Evolutionary conservation across 768 basidiomycete species (phyloP), one percentile per base, ranked within the genome.

Genomic region (Neoboletus magnificus): DNA sequence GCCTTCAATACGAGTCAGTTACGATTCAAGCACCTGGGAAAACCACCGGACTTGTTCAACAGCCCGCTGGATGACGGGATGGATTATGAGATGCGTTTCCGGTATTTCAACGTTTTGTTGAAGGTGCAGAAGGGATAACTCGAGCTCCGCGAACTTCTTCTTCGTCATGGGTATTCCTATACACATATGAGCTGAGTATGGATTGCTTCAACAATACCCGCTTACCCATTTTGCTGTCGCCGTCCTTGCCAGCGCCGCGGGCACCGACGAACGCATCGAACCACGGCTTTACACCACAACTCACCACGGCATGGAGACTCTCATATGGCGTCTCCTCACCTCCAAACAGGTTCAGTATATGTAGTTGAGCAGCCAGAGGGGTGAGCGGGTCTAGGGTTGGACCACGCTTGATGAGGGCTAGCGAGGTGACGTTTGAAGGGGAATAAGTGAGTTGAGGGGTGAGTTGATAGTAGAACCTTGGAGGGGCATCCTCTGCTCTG

Each of bases 41-140:
- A 61, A 54, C 42, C 22, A 47, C 36, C 57, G n/a, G 48, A 65
- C 81, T 73, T 85, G 84, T 66, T 94, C 91, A 22, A 97, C 92
- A 0, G 94, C 90, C 48, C 86, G 80, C 57, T 92, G 87, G 58
- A 99, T 91, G 59, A 82, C 79, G 36, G 93, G 93, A 66, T 98
- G 95, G 50, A 98, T 90, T 60, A 91, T 78, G 30, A 98, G 84
- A 62, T 93, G 88, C 5, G 93, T 96, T 72, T 98, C 93, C 1
- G 97, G 97, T 50, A 98, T 98, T 76, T 99, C 97, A 59, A 98
- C 96, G 63, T 99, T 99, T 72, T 98, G 97, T 67, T 98, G 96
- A 6, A 98, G 80, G 69, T 99, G 97, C 2, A 98, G 77, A 16
- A 98, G 76, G 2, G 93, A 94, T 11, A 98, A 75, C 71, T 99